These are phyloP conservation scores for Discostella stelligera DNA, from an alignment of 352 stramenopile genomes.

Conservation along the genomic window DNA sequence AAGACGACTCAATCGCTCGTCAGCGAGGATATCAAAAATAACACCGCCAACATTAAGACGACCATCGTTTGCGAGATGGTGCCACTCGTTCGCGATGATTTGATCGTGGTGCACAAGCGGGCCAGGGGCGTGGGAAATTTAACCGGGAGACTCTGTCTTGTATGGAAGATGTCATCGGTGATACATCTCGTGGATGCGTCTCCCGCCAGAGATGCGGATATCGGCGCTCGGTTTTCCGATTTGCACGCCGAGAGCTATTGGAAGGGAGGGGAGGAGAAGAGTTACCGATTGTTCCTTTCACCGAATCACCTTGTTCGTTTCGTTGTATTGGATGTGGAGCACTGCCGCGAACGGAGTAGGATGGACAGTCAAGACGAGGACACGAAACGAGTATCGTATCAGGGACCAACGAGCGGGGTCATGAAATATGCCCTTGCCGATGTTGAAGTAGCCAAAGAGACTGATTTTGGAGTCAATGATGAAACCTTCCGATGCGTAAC, in stretches of 20 bases:
- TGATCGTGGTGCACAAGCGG: constrained; percentile 81
- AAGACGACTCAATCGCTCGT: constrained; percentile 98
- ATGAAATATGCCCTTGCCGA: constrained; percentile 79
- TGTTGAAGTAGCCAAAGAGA: constrained; percentile 75
- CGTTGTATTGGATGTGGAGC: constrained; percentile 81
- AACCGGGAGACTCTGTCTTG: constrained; percentile 68
- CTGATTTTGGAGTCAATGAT: constrained; percentile 78
- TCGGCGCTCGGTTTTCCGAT: constrained; percentile 50
- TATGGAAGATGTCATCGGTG: constrained; percentile 69
- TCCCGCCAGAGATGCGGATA: constrained; percentile 52
- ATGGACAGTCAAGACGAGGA: constrained; percentile 16
- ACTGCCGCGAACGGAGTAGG: constrained; percentile 38
- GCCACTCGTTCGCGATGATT: constrained; percentile 95
- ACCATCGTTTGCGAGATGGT: constrained; percentile 97
- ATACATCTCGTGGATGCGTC: constrained; percentile 74
- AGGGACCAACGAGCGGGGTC: constrained; percentile 44
- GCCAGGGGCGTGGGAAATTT: constrained; percentile 59
- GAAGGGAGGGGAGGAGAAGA: constrained; percentile 75
- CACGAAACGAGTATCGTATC: constrained; percentile 22
- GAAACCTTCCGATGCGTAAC: constrained; percentile 77
- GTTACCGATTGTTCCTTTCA: constrained; percentile 67
- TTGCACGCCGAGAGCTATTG: constrained; percentile 76
- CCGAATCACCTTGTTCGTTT: constrained; percentile 69
- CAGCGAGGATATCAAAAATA: constrained; percentile 96
- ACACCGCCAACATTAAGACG: constrained; percentile 99